phyloP scores from a whole-genome alignment of 805 yeast species.

The Candida chauliodis region DNA sequence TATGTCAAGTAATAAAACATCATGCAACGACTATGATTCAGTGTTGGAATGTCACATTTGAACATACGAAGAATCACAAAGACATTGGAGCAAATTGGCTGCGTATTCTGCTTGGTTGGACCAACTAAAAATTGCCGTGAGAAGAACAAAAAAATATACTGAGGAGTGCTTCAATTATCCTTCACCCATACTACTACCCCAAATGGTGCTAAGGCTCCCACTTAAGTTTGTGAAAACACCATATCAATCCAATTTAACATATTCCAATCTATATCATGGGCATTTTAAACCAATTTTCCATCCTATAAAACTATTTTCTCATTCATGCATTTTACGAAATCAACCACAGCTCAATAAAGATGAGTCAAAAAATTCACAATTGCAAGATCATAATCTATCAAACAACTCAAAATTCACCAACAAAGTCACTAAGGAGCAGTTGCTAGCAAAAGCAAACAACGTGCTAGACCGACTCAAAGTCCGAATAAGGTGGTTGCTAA shows the following conservation, averaged over 20 bases:
- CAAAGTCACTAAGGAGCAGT: constrained; percentile 20
- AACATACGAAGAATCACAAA: too few relatives aligned
- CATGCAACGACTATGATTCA: too few relatives aligned
- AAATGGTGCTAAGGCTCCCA: neutral
- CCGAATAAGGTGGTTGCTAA: constrained; percentile 67
- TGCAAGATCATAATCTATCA: too few relatives aligned
- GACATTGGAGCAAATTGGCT: too few relatives aligned
- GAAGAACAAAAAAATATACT: neutral
- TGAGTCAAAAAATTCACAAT: too few relatives aligned
- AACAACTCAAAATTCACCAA: neutral
- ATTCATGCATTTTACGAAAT: neutral
- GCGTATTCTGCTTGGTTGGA: too few relatives aligned
- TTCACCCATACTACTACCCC: neutral
- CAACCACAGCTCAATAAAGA: neutral
- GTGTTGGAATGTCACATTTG: too few relatives aligned
- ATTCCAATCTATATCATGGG: too few relatives aligned
- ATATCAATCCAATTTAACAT: too few relatives aligned
- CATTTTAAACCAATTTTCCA: too few relatives aligned
- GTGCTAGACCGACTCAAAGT: constrained; percentile 27
- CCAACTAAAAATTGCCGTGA: neutral
- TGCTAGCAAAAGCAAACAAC: constrained; percentile 25
- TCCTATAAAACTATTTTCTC: neutral
- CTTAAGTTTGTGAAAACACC: neutral
- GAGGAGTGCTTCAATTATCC: neutral
- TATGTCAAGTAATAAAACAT: too few relatives aligned